Conservation (phyloP, 257 asterid genomes). For the Marsdenia floribunda region DNA sequence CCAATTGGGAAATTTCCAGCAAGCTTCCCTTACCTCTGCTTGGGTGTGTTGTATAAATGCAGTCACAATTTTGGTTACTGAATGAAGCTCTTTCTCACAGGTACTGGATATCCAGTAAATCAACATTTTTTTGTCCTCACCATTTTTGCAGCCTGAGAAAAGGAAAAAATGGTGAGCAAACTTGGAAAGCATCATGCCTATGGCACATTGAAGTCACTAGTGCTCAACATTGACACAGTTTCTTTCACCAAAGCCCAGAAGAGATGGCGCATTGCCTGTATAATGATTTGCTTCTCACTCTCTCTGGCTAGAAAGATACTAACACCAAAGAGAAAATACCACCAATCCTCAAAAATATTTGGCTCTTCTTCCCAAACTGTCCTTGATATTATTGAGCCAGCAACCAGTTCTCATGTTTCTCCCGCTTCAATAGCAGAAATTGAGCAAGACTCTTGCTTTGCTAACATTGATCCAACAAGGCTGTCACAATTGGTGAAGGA, state of each 20-base stretch:
- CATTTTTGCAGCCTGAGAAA: conserved; percentile 6
- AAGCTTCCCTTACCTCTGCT: not conserved
- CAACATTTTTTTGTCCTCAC: not conserved
- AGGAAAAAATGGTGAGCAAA: conserved; percentile 12
- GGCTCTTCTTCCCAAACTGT: conserved; percentile 12
- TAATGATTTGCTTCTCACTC: conserved; percentile 15
- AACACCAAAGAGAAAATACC: not conserved
- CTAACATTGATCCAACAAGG: not conserved
- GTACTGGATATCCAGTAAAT: not conserved
- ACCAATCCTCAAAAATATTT: not conserved
- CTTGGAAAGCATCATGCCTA: not conserved
- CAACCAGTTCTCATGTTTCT: not conserved
- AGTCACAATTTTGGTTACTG: not conserved
- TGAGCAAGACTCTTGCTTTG: conserved; percentile 10
- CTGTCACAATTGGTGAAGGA: conserved; percentile 23
- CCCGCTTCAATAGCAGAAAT: not conserved
- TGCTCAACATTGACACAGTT: conserved; percentile 13
- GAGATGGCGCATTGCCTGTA: conserved; percentile 20
- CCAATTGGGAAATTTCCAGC: conserved; percentile 1
- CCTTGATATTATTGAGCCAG: conserved; percentile 11
- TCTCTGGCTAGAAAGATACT: conserved; percentile 6
- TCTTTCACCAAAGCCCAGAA: conserved; percentile 13
- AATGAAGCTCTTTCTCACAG: conserved; percentile 11
- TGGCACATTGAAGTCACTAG: conserved; percentile 11
- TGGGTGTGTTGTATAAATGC: not conserved